A percentile compares a stretch with the other conserved stretches of the same genome.
phyloP scores from a whole-genome alignment of 2,329 filamentous ascomycete species.

The Moelleriella libera region DNA sequence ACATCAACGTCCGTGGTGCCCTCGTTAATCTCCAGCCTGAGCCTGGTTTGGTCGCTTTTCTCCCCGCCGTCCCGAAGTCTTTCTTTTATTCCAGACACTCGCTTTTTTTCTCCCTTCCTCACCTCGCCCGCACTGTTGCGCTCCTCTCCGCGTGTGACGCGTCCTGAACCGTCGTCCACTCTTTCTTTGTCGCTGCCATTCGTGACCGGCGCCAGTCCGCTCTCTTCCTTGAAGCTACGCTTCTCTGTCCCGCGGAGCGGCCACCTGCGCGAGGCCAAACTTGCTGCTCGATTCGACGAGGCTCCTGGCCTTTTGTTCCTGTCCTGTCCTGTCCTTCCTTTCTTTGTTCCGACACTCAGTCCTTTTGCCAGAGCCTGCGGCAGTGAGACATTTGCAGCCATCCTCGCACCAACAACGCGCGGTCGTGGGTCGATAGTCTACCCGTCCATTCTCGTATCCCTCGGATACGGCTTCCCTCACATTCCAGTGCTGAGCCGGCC shows the following conservation, averaged over 20 bases:
- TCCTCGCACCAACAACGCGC: slow-evolving; percentile 6
- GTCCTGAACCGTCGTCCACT: too few species aligned
- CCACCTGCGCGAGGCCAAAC: too few species aligned
- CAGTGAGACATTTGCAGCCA: slow-evolving; percentile 5
- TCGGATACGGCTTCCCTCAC: slow-evolving; percentile 9
- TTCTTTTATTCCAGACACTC: background rate
- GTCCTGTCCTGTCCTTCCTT: slow-evolving; percentile 2
- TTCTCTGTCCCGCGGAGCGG: too few species aligned
- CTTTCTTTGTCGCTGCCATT: too few species aligned
- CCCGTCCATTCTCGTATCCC: slow-evolving; percentile 12
- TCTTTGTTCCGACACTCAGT: background rate
- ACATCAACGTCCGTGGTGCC: background rate
- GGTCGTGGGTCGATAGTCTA: slow-evolving; percentile 9
- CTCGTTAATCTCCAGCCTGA: background rate
- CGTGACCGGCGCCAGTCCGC: too few species aligned
- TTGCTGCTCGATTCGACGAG: slow-evolving; percentile 3
- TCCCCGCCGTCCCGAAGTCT: background rate
- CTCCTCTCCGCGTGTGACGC: background rate
- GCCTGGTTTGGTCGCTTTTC: background rate
- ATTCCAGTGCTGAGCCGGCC: slow-evolving; percentile 12
- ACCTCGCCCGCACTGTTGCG: background rate
- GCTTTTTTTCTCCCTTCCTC: background rate
- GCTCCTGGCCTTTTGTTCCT: slow-evolving; percentile 12
- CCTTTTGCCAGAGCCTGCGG: background rate
- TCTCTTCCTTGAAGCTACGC: too few species aligned